Base-by-base conservation (phyloP, 2,329 filamentous ascomycete genomes). In the Stachybotrys chartarum region DNA sequence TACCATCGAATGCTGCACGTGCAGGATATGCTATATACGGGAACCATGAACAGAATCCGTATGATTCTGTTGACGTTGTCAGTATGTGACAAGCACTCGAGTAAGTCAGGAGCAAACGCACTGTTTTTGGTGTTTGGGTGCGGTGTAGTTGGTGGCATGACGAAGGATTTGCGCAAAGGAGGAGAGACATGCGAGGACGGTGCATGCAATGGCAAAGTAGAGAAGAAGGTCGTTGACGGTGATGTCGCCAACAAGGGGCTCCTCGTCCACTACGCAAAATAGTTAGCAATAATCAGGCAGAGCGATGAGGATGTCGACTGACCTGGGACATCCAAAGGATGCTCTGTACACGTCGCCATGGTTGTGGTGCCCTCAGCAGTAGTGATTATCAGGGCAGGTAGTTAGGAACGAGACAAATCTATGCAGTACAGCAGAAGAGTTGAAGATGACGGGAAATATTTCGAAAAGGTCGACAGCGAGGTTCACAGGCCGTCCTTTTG, bases 31-130 rank as follows among this genome's bases (percentile, higher is more conserved):
- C 87, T 79, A 70, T 95, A 95, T 58, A 95, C 78, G 45, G 91
- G 91, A 52, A 95, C 83, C 89, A 95, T 93, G 69, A 92, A 86
- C 30, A 96, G 80, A 61, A 96, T 93, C 51, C 91, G 88, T 63
- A 95, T 92, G 64, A 94, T 91, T 67, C 85, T 90, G 62, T 51
- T 51, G 42, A 53, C 51, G 24, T 18, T 8, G 24, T 24, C 24
- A 24, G 24, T 24, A 24, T n/a, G 39, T 50, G 6, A 42, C 24
- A 14, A 46, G 6, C 32, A 18, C 24, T 11, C 53, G 11, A n/a
- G 24, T 24, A 24, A 24, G 24, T 24, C 24, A 2, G 8, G 6
- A 24, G 24, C 42, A 51, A 58, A 62, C 75, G 58, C 68, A 80
- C 77, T 85, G 81, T 68, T 76, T 78, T 64, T 85, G 82, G 68